Evolutionary conservation across 2,329 filamentous ascomycete genomes (phyloP), one percentile per base, ranked within the genome.

Genomic region (Fusarium sp.): DNA sequence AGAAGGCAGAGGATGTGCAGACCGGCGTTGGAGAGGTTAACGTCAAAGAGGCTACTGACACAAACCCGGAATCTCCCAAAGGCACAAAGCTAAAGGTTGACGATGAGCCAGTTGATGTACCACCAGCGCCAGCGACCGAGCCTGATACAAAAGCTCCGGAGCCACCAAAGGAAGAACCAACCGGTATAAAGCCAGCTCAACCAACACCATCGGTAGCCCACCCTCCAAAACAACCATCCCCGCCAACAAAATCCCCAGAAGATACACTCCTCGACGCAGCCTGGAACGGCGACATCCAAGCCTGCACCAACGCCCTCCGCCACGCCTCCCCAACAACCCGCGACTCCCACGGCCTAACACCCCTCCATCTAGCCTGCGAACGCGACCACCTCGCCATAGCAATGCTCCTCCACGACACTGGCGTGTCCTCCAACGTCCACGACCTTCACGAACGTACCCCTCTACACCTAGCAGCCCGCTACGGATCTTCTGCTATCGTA

Each of bases 331-430:
- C 68, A 16, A 72, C 63, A 40, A 73, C 70, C 5, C 77, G 76
- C 40, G 78, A 79, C 38, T 61, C 70, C 6, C 73, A 74, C 8
- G 77, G 77, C 25, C 70, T 78, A 5, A 79, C 78, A 1, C 69
- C 78, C 0, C 67, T 79, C 1, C 78, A 79, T 30, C 74, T 79
- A 7, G 77, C 78, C 5, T 72, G 75, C 0, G 76, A 80, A 30
- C 72, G 76, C 2, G 78, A 80, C 52, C 69, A 78, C 34, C 71
- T 78, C 27, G 77, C 78, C 12, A 74, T 78, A 9, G 73, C 77
- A n/a, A 78, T 79, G 71, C 72, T 80, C 25, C 73, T 80, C 8
- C 68, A 76, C 12, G 78, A 79, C 53, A 71, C 67, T 15, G 71
- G 71, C 15, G 76, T 76, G 8, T 67, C 75, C 45, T 47, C 71